A percentile compares a stretch with the other conserved stretches of the same genome.
These are phyloP conservation scores for Quercus suber DNA, from an alignment of 306 rosid species.

Conservation along the genomic window DNA sequence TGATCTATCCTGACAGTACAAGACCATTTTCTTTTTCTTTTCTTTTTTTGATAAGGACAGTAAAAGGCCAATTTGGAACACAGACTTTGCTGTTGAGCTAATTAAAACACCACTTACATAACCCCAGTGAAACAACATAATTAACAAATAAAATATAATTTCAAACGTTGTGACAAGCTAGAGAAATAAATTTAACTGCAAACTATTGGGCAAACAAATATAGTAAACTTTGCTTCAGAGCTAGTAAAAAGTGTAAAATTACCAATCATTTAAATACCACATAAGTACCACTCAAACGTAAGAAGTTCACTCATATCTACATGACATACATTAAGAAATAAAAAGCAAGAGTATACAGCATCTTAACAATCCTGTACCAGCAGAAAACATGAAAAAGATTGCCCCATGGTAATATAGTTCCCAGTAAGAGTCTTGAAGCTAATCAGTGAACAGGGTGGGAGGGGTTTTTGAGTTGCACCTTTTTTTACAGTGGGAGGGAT, in stretches of 20 bases:
- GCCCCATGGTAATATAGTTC: background rate
- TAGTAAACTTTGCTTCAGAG: background rate
- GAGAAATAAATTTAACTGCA: background rate
- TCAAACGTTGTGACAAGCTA: background rate
- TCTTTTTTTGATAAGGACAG: background rate
- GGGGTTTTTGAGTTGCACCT: background rate
- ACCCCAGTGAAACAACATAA: background rate
- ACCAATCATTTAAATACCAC: background rate
- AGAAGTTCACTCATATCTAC: background rate
- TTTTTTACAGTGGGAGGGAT: background rate
- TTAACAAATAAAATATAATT: background rate
- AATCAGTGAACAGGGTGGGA: background rate
- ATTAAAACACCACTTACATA: background rate
- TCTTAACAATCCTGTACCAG: background rate
- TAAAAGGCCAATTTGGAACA: constrained; percentile 5
- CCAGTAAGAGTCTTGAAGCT: background rate
- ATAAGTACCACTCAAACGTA: background rate
- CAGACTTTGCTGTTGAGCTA: background rate
- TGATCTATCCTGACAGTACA: constrained; percentile 13
- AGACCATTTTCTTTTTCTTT: background rate
- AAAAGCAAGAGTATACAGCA: background rate
- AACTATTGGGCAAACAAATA: background rate
- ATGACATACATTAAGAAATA: background rate
- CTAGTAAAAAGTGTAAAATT: background rate
- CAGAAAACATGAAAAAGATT: background rate